Base-by-base conservation (phyloP, 441 rosid genomes). In the Eruca vesicaria region DNA sequence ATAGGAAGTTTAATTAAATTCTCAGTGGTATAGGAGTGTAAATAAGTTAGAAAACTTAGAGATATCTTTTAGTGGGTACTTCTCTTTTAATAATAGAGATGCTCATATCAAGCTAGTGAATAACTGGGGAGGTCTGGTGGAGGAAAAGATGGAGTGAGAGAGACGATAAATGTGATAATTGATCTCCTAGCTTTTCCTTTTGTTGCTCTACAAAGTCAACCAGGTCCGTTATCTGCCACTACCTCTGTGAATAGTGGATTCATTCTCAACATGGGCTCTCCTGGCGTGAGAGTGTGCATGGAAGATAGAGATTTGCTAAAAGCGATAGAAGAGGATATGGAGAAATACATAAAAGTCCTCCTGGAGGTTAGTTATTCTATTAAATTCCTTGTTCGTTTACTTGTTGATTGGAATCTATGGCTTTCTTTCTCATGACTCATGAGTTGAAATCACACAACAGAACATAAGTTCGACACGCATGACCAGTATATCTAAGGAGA, bases 131-230 rank as follows among this genome's bases (percentile, higher is more conserved):
- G 98, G 98, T 48, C 95, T 1, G 94, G 97, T 45, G 98, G 98
- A 76, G 97, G 98, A 61, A 90, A 88, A 78, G 92, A 89, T 83
- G 98, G 98, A 69, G 90, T 87, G 68, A 90, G 86, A 73, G 98
- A 93, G 81, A 56, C 84, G 79, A 82, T 84, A 78, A 88, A 89
- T 86, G 87, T 85, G 29, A 91, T 84, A 67, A 83, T 91, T 72
- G 97, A 93, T 88, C 86, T 93, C 73, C 81, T 93, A 71, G 99
- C 97, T 31, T 96, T 89, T 78, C 99, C 99, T 75, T 91, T 93
- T 84, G 90, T 96, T 68, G 97, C 90, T 80, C 67, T 93, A 69
- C 99, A 96, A 80, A 90, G 84, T 84, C 79, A 89, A 77, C 90
- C 94, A 38, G 84, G 97, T 69, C 63, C 87, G 76, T 89, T 90